A percentile compares a stretch with the other conserved stretches of the same genome.
Conservation (phyloP, 164 flowering plant genomes). For the Euptelea pleiosperma region DNA sequence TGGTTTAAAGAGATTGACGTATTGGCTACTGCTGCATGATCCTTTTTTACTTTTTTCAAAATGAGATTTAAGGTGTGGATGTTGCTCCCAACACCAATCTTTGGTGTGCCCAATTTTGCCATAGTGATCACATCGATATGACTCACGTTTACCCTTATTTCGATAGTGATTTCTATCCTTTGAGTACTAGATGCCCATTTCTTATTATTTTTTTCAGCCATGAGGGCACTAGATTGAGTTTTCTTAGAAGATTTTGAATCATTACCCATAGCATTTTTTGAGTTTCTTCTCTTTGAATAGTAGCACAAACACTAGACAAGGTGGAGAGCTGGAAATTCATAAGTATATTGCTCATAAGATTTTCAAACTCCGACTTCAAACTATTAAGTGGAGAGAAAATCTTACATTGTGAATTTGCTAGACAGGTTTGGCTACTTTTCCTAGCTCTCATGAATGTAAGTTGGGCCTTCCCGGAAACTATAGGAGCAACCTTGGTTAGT, state of each 20-base stretch:
- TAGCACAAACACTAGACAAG: slow-evolving; percentile 9
- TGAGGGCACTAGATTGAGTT: not conserved
- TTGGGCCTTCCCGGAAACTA: too few relatives aligned
- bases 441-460: too few relatives aligned
- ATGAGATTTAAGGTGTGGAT: slow-evolving; percentile 9
- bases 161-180: not conserved
- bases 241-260: not conserved
- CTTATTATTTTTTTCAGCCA: too few relatives aligned
- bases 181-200: not conserved
- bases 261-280: not conserved
- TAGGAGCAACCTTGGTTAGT: too few relatives aligned
- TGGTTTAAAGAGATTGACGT: too few relatives aligned
- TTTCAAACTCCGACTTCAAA: slow-evolving; percentile 6
- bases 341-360: slow-evolving; percentile 12
- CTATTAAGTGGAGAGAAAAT: not conserved
- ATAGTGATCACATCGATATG: not conserved
- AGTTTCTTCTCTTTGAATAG: slow-evolving; percentile 7
- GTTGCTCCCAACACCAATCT: not conserved
- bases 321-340: slow-evolving; percentile 2
- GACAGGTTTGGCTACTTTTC: too few relatives aligned
- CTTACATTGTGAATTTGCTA: too few relatives aligned
- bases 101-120: not conserved
- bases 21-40: not conserved
- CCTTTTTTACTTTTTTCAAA: not conserved
- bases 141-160: not conserved